Conservation (phyloP, 306 rosid species). For the Bauhinia variegata region DNA sequence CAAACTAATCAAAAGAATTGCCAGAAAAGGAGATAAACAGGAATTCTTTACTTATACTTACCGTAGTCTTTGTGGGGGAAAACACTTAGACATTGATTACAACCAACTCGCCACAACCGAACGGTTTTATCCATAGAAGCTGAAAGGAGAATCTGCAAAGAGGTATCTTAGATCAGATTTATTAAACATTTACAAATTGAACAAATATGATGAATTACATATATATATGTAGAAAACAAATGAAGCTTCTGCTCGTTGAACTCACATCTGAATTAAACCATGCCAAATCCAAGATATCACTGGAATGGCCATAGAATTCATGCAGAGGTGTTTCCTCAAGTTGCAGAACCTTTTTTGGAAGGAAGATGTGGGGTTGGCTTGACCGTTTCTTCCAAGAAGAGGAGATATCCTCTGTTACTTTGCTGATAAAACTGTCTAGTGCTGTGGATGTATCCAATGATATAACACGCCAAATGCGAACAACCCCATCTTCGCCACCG, state of each 20-base stretch:
- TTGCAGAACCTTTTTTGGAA: conserved; percentile 71
- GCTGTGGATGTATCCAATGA: conserved; percentile 44
- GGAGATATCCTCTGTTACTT: conserved; percentile 46
- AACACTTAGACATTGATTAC: conserved; percentile 51
- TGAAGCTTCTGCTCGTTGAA: conserved; percentile 18
- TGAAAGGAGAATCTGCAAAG: conserved; percentile 78
- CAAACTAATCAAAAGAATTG: not conserved
- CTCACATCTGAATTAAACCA: conserved; percentile 94
- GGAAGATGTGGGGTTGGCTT: conserved; percentile 45
- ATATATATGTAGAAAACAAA: not conserved
- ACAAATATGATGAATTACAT: conserved; percentile 7
- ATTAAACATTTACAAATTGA: conserved; percentile 2
- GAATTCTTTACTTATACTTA: conserved; percentile 26
- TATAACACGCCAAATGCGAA: conserved; percentile 67
- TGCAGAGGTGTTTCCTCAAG: conserved; percentile 73
- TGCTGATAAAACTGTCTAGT: conserved; percentile 35
- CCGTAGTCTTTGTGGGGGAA: conserved; percentile 84
- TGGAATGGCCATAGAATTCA: conserved; percentile 71
- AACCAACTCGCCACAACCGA: conserved; percentile 78
- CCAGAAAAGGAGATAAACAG: not conserved
- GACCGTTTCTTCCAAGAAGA: conserved; percentile 47
- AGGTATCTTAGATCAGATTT: conserved; percentile 34
- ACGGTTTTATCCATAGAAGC: conserved; percentile 93
- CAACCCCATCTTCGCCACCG: conserved; percentile 94
- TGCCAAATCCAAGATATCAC: conserved; percentile 87